Base-by-base conservation (phyloP, 176 grass and related monocot species). In the Hyparrhenia diplandra region DNA sequence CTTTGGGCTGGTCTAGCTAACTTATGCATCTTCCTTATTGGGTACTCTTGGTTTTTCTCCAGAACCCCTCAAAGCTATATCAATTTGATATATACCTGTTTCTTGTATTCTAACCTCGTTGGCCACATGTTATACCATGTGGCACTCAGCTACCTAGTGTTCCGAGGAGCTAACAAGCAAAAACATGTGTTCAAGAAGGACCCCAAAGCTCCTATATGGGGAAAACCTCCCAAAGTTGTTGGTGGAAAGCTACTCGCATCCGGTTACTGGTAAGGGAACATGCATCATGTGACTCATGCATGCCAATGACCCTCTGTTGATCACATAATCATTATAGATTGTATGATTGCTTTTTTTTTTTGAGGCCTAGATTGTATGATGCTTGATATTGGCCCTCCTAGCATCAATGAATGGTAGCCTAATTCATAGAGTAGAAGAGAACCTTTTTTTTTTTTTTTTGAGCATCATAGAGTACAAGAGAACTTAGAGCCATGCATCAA, bases 171-270 rank as follows among this genome's bases (percentile, higher is more conserved):
- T 61, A 98, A 98, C 89, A 98, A 93, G 69, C 96, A 98, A 76
- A 95, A 98, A 49, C 92, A 98, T 83, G 5, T 95, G 75, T 93
- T 98, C 80, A 98, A 98, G 89, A 95, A 95, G 84, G 86, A 98
- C 49, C 90, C 92, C 76, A 98, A 95, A 72, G 84, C 88, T 93
- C 84, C 45, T 24, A 95, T 98, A 82, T 98, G 96, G 96, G 96
- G 92, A 64, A 91, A 89, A 83, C 82, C 86, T 75, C 92, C 96
- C 72, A 93, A 95, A 89, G 80, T 95, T 57, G 83, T 95, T 42
- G 90, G 92, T 52, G 96, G 92, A 80, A 98, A 98, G 58, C 83
- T 98, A 69, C 92, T 98, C 72, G 82, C 66, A 76, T 98, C 90
- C 14, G 96, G 96, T 31, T 98, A 98, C 92, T 98, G 96, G 96